A percentile compares a stretch with the other conserved stretches of the same genome.
Conservation (phyloP, 2,329 filamentous ascomycete genomes). For the Trichophyton mentagrophytes region DNA sequence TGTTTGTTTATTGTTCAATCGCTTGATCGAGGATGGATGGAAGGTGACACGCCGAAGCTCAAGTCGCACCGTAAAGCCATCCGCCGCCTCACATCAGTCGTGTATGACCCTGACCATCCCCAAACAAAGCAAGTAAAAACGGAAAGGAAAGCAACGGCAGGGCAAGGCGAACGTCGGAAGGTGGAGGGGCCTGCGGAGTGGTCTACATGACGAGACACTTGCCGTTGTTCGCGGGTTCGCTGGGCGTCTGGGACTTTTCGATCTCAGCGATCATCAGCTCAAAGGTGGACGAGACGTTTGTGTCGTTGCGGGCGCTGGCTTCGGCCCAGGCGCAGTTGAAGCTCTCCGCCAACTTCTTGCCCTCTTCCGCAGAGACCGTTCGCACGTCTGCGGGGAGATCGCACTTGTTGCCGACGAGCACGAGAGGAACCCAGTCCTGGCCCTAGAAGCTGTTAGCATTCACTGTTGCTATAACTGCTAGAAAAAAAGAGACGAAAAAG, state of each 20-base stretch:
- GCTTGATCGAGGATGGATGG: background rate
- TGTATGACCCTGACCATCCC: background rate
- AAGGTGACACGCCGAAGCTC: background rate
- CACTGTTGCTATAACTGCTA: background rate
- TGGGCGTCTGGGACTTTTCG: slow-evolving; percentile 84
- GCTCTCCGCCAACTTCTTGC: slow-evolving; percentile 70
- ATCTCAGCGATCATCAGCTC: slow-evolving; percentile 90
- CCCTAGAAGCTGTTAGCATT: slow-evolving; percentile 44
- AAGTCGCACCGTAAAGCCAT: background rate
- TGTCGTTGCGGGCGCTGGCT: slow-evolving; percentile 84
- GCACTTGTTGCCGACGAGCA: slow-evolving; percentile 94
- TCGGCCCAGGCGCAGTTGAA: slow-evolving; percentile 91
- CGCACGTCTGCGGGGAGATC: slow-evolving; percentile 87
- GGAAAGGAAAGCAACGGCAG: background rate
- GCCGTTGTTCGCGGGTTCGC: slow-evolving; percentile 63
- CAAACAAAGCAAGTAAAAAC: background rate
- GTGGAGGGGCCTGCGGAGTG: background rate
- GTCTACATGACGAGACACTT: slow-evolving; percentile 75
- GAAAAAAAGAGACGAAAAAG: slow-evolving; percentile 2
- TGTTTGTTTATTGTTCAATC: background rate
- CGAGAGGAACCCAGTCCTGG: slow-evolving; percentile 80
- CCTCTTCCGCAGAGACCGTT: slow-evolving; percentile 76
- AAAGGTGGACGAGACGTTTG: slow-evolving; percentile 85
- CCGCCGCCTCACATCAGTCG: background rate
- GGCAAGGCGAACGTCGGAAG: background rate